Evolutionary conservation across 2,329 filamentous ascomycete species (phyloP).

Genomic region (Curvularia hawaiiensis): DNA sequence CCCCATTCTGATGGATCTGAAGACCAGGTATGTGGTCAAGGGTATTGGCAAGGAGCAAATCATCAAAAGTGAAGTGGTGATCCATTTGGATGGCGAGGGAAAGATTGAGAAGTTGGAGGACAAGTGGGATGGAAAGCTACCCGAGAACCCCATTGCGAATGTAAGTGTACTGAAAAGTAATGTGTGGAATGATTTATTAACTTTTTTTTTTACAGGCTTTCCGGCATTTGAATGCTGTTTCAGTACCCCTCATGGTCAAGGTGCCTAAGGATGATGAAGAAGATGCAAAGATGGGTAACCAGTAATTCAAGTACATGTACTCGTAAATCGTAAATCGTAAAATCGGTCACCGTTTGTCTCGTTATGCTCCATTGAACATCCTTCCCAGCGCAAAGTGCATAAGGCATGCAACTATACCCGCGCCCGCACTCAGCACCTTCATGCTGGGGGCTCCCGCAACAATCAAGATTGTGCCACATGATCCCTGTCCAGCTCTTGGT

Average conservation of each 20-base stretch:
- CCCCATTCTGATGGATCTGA: slow-evolving; percentile 63
- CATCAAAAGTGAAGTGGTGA: slow-evolving; percentile 56
- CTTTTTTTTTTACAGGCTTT: slow-evolving; percentile 50
- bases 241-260: slow-evolving; percentile 57
- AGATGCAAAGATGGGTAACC: slow-evolving; percentile 56
- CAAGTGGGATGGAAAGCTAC: slow-evolving; percentile 60
- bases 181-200: slow-evolving; percentile 32
- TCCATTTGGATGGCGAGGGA: slow-evolving; percentile 49
- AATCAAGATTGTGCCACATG: slow-evolving; percentile 47
- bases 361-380: slow-evolving; percentile 32
- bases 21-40: slow-evolving; percentile 60
- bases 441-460: slow-evolving; percentile 33
- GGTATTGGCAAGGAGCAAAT: slow-evolving; percentile 58
- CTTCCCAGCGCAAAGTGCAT: slow-evolving; percentile 35
- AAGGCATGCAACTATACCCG: slow-evolving; percentile 22
- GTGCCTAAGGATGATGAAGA: slow-evolving; percentile 61
- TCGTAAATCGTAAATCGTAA: slow-evolving; percentile 34
- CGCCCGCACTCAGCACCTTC: slow-evolving; percentile 25
- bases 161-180: slow-evolving; percentile 49
- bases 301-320: slow-evolving; percentile 18
- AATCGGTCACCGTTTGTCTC: slow-evolving; percentile 7
- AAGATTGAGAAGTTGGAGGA: slow-evolving; percentile 61
- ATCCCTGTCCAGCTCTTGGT: slow-evolving; percentile 39
- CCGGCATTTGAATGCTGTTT: slow-evolving; percentile 57
- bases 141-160: slow-evolving; percentile 56